Evolutionary conservation across 805 yeast species (phyloP).

Genomic region (Candida fluviatilis): DNA sequence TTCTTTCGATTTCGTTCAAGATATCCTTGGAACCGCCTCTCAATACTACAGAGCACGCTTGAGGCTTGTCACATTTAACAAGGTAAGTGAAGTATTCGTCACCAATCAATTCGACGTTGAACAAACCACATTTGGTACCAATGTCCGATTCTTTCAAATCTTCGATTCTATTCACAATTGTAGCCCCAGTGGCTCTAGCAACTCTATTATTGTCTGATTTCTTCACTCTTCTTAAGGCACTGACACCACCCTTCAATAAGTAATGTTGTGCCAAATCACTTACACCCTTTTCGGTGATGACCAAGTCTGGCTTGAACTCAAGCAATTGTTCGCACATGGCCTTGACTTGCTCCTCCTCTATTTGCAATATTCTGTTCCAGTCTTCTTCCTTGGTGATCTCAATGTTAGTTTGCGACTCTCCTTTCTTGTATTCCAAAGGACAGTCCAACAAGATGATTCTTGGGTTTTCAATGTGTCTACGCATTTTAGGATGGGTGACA

Average conservation of each 20-base stretch:
- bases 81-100: conserved; percentile 93
- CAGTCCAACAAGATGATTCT: conserved; percentile 87
- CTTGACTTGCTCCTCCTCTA: conserved; percentile 96
- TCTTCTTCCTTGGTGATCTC: conserved; percentile 95
- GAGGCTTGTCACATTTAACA: conserved; percentile 76
- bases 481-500: conserved; percentile 98
- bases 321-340: conserved; percentile 80
- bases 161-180: conserved; percentile 92
- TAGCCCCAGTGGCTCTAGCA: conserved; percentile 96
- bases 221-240: conserved; percentile 89
- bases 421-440: conserved; percentile 97
- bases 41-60: conserved; percentile 88
- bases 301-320: conserved; percentile 85
- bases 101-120: conserved; percentile 92
- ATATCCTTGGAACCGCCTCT: conserved; percentile 98
- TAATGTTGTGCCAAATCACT: conserved; percentile 97
- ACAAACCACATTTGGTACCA: conserved; percentile 85
- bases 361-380: conserved; percentile 91
- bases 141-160: conserved; percentile 88
- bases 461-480: conserved; percentile 83
- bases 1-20: conserved; percentile 92
- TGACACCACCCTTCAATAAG: conserved; percentile 86
- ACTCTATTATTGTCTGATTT: conserved; percentile 95
- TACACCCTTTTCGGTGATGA: conserved; percentile 97
- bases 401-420: conserved; percentile 96